Base-by-base conservation (phyloP, 345 rosid genomes). In the Linum lewisii region DNA sequence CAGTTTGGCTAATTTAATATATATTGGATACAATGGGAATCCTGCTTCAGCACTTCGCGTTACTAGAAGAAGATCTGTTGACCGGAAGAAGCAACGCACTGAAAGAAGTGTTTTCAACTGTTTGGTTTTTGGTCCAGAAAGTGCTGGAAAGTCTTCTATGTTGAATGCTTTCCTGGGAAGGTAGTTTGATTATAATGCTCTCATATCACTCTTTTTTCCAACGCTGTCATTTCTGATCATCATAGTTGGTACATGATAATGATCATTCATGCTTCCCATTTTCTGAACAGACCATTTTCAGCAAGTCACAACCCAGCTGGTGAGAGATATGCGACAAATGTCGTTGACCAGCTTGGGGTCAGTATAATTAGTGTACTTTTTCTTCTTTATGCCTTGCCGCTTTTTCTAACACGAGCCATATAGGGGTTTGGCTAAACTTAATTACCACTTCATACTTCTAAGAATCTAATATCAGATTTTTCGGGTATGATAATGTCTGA, bases 141-240 rank as follows among this genome's bases (percentile, higher is more conserved):
- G 71, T n/a, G 71, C 94, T 64, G 94, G 96, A 73, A 85, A 88
- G 69, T 79, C 94, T 63, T 72, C 86, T 45, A 55, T 85, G 20
- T 69, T 85, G 61, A 79, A 82, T 75, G 78, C 94, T 47, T 81
- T 88, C 67, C 7, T 79, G 68, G 93, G 73, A 74, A 85, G 96
- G 96, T 61, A 63, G 42, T 68, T 66, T 61, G 20, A 36, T 65
- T 36, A 21, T 23, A 22, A 7, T 54, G 21, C 57, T 62, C 25
- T 45, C 44, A 29, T 3, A 52, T 20, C 14, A 45, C 21, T 49
- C 42, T 56, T 38, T 11, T 16, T 58, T 56, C 53, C 21, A 26
- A 3, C 38, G 59, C 29, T 4, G 15, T 9, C 4, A 32, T 54
- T 61, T 54, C 49, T 67, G 34, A 21, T 58, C 62, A 50, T 45